Base-by-base conservation (phyloP, 345 rosid genomes). In the Bretschneidera sinensis region DNA sequence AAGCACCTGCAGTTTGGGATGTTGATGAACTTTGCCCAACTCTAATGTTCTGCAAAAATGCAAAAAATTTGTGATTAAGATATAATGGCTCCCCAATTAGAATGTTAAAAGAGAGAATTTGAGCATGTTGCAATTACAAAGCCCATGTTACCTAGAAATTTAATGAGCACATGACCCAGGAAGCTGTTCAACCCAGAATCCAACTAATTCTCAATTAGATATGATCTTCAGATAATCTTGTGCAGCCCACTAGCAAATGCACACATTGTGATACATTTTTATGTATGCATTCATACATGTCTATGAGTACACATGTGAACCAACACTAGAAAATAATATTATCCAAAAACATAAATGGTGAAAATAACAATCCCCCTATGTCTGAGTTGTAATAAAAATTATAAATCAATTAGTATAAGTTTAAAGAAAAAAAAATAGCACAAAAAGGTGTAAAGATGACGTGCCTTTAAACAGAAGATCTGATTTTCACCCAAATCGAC, bases 41-140 rank as follows among this genome's bases (percentile, higher is more conserved):
- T 17, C 59, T 43, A 9, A 51, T 51, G 55, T 48, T 68, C 82
- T 81, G 53, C 66, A 76, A 69, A 65, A 63, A 50, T 25, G 6
- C 7, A 3, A 48, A 48, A 17, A 48, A n/a, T 2, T 20, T 1
- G 22, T 18, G 13, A 48, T 14, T n/a, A 48, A n/a, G 52, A 48
- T 20, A 9, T 6, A 18, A 39, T 39, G 45, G 45, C 45, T 39
- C 10, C 11, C 1, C 6, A 6, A 17, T 18, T 17, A 21, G 21
- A 34, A 61, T 11, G 14, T 31, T 2, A 17, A 5, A 19, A 50
- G 20, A 17, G 17, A 18, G 9, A 52, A 39, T 2, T 24, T 10
- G 20, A 13, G 17, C 3, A 31, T 4, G 4, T 31, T 31, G 35
- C 6, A 31, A n/a, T n/a, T n/a, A n/a, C n/a, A n/a, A n/a, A n/a